Evolutionary conservation across 495 filamentous ascomycete species (phyloP).

Genomic region (Penicillium salamii): DNA sequence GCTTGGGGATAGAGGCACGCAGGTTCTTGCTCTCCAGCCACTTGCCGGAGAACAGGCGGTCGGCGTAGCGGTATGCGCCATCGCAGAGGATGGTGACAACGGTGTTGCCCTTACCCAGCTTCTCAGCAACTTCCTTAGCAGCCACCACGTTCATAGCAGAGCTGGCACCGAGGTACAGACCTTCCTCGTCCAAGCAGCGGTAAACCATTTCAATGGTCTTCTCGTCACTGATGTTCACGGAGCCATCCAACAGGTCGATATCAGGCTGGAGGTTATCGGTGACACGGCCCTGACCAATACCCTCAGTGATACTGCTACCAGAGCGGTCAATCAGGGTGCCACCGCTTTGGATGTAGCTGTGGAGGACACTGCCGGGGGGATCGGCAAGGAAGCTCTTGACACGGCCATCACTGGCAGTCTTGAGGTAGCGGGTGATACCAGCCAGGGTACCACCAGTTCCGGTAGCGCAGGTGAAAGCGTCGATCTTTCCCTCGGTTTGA

Average conservation of each 20-base stretch:
- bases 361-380: conserved; percentile 86
- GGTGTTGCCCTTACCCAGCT: conserved; percentile 82
- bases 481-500: conserved; percentile 83
- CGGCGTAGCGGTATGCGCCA: conserved; percentile 94
- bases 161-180: conserved; percentile 92
- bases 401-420: conserved; percentile 70
- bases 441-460: conserved; percentile 92
- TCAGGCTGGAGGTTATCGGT: conserved; percentile 91
- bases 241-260: conserved; percentile 80
- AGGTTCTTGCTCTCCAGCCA: conserved; percentile 88
- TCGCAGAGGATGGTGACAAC: conserved; percentile 94
- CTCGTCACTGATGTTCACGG: conserved; percentile 81
- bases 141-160: conserved; percentile 92
- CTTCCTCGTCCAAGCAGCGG: conserved; percentile 93
- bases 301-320: conserved; percentile 92
- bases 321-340: conserved; percentile 77
- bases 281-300: conserved; percentile 94
- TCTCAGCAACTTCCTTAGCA: conserved; percentile 89
- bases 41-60: conserved; percentile 82
- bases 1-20: conserved; percentile 76
- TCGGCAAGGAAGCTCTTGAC: conserved; percentile 94
- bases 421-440: conserved; percentile 85
- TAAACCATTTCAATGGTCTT: conserved; percentile 98
- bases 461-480: conserved; percentile 94
- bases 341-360: conserved; percentile 85